These are phyloP conservation scores for Ceratobasidium sp. DNA, from an alignment of 1,284 basidiomycete species.

Conservation along the genomic window DNA sequence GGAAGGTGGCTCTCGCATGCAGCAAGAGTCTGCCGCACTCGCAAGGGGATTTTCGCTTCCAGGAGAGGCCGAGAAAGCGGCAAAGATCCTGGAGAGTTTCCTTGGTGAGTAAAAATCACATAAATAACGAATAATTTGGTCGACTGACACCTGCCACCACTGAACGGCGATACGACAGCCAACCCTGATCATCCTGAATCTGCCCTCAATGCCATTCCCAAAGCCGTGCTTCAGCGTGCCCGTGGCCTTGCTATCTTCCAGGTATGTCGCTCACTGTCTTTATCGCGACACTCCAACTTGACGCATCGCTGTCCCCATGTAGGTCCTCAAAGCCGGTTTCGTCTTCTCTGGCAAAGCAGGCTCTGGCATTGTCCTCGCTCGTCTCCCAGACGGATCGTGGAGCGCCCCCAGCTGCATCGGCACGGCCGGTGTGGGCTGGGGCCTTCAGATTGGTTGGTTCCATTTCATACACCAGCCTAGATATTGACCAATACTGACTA, in stretches of 20 bases:
- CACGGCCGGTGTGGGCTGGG: slow-evolving; percentile 95
- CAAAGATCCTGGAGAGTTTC: slow-evolving; percentile 87
- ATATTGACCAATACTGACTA: slow-evolving; percentile 3
- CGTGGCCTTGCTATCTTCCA: slow-evolving; percentile 96
- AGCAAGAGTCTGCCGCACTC: slow-evolving; percentile 72
- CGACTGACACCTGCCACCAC: slow-evolving; percentile 26
- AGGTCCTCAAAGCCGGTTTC: slow-evolving; percentile 77
- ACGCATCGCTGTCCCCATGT: slow-evolving; percentile 22
- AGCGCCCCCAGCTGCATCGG: slow-evolving; percentile 96
- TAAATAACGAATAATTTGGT: not conserved
- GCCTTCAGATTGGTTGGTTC: slow-evolving; percentile 85
- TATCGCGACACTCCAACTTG: slow-evolving; percentile 50
- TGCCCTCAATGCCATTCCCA: slow-evolving; percentile 93
- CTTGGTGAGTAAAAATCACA: slow-evolving; percentile 63
- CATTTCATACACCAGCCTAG: slow-evolving; percentile 7
- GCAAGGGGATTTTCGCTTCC: slow-evolving; percentile 84
- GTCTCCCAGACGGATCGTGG: slow-evolving; percentile 95
- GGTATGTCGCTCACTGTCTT: slow-evolving; percentile 59
- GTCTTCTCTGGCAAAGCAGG: slow-evolving; percentile 96
- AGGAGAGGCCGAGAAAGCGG: slow-evolving; percentile 88
- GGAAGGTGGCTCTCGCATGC: slow-evolving; percentile 67
- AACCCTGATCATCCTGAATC: slow-evolving; percentile 87
- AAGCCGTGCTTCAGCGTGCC: slow-evolving; percentile 87
- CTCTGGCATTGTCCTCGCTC: slow-evolving; percentile 90
- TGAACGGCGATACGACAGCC: slow-evolving; percentile 62